Conservation (phyloP, 208 protist species). For the Acanthamoeba triangularis region DNA sequence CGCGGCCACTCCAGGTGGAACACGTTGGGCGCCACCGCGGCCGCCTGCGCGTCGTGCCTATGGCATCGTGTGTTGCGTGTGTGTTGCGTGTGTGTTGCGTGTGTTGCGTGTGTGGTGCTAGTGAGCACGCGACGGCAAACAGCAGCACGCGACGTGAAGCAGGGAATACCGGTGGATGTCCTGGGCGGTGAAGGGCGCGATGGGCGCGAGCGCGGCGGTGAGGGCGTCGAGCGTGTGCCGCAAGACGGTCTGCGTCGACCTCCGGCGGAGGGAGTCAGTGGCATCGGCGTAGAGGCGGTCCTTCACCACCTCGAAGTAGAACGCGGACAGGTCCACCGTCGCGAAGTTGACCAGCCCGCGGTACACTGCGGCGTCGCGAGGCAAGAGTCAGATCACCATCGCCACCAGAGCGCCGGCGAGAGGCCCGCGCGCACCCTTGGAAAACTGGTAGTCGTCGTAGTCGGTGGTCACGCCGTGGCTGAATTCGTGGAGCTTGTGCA, state of each 20-base stretch:
- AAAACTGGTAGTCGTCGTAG: slow-evolving; percentile 86
- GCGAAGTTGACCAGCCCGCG: slow-evolving; percentile 76
- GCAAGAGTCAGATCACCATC: not conserved
- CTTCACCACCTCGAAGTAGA: slow-evolving; percentile 93
- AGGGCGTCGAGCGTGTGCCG: slow-evolving; percentile 44
- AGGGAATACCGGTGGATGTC: slow-evolving; percentile 54
- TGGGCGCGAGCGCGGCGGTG: slow-evolving; percentile 39
- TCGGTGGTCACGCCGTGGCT: slow-evolving; percentile 26
- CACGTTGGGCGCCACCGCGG: not conserved
- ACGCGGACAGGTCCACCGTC: slow-evolving; percentile 88
- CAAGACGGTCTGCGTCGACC: slow-evolving; percentile 84
- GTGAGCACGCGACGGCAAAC: too few species aligned
- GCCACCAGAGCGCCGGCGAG: not conserved
- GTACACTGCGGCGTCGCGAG: not conserved
- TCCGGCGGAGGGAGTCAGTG: slow-evolving; percentile 78
- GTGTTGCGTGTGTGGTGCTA: not conserved
- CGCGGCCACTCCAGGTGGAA: not conserved
- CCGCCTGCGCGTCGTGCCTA: not conserved
- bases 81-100: not conserved
- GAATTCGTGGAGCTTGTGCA: slow-evolving; percentile 75
- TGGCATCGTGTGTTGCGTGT: not conserved
- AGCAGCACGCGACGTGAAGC: too few species aligned
- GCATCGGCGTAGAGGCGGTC: slow-evolving; percentile 91
- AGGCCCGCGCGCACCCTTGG: not conserved
- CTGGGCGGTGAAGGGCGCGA: slow-evolving; percentile 50